phyloP scores from a whole-genome alignment of 352 stramenopile genomes.

The Globisporangium carolinianum region DNA sequence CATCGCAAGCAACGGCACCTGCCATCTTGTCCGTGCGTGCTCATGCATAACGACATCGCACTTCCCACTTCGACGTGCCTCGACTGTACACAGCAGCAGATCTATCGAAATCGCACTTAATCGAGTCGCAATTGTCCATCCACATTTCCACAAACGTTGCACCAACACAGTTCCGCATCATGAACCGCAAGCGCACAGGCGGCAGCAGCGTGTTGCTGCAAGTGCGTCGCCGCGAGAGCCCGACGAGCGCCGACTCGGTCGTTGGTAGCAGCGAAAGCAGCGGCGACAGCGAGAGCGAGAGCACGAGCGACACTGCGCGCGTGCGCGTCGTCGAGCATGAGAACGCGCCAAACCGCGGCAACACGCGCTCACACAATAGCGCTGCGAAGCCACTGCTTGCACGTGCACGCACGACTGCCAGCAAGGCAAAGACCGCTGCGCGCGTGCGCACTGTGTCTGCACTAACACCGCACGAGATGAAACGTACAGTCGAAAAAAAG shows the following conservation, averaged over 20 bases:
- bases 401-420: no score
- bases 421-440: not conserved
- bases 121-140: not conserved
- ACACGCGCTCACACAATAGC: not conserved
- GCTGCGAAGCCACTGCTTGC: not conserved
- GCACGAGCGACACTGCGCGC: constrained; percentile 5
- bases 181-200: not conserved
- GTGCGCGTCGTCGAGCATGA: constrained; percentile 1
- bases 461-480: constrained; percentile 25
- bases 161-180: not conserved
- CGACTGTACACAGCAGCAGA: no score
- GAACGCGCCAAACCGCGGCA: constrained; percentile 7
- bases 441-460: not conserved
- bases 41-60: no score
- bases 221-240: not conserved
- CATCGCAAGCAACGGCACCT: no score
- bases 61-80: no score
- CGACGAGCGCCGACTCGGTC: not conserved
- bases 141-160: not conserved
- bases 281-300: constrained; percentile 6
- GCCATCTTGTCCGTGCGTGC: no score
- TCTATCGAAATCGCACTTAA: not conserved
- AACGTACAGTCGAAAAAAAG: constrained; percentile 59
- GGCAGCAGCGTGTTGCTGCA: not conserved
- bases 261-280: not conserved